Percentiles rank a stretch among this genome's conserved stretches.
Conservation (phyloP, 352 stramenopile species). For the Globisporangium nunn region DNA sequence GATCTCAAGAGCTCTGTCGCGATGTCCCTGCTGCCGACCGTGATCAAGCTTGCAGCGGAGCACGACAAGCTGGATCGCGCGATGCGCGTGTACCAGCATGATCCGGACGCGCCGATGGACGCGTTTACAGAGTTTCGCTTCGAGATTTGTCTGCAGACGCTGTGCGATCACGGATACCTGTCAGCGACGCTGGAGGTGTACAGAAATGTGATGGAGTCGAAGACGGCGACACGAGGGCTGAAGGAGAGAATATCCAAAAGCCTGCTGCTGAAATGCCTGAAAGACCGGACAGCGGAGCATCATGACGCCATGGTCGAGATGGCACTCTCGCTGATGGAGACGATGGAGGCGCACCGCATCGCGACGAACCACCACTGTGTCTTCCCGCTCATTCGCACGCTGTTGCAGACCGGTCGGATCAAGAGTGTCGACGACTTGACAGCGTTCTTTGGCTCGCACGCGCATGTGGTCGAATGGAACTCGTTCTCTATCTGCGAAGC, state of each 20-base stretch:
- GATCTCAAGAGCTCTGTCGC: conserved; percentile 33
- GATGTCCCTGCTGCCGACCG: conserved; percentile 40
- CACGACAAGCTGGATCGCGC: conserved; percentile 41
- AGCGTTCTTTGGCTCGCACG: conserved; percentile 42
- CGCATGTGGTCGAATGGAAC: conserved; percentile 54
- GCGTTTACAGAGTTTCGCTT: conserved; percentile 53
- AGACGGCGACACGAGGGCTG: conserved; percentile 24
- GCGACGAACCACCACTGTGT: conserved; percentile 38
- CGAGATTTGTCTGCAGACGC: conserved; percentile 55
- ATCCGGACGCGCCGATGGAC: conserved; percentile 27
- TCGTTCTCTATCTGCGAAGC: conserved; percentile 58
- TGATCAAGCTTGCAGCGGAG: conserved; percentile 55
- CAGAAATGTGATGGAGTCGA: conserved; percentile 33
- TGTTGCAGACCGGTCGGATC: conserved; percentile 25
- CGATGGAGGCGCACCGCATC: conserved; percentile 58
- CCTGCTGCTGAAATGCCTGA: conserved; percentile 42
- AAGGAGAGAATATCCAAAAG: conserved; percentile 61
- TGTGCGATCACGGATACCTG: conserved; percentile 35
- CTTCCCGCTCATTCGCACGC: conserved; percentile 29
- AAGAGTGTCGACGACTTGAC: conserved; percentile 29
- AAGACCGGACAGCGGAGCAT: conserved; percentile 26
- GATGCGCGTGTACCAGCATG: conserved; percentile 57
- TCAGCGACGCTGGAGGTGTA: conserved; percentile 54
- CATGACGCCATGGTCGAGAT: conserved; percentile 12
- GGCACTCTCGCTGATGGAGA: conserved; percentile 28